Conservation (phyloP, 2,329 filamentous ascomycete species). For the Penicillium italicum region DNA sequence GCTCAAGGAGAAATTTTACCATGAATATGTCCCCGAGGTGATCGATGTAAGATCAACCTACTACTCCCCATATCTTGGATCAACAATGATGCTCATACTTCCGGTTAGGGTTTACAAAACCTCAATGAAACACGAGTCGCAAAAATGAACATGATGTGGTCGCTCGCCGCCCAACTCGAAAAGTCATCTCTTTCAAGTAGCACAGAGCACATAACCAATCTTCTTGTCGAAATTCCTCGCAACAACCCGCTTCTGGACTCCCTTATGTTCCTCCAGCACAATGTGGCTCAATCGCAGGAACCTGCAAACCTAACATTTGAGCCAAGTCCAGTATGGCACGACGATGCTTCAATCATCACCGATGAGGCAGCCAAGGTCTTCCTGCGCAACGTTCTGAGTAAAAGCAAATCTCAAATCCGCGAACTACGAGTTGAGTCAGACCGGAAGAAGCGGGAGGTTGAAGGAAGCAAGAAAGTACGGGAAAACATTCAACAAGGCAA, state of each 20-base stretch:
- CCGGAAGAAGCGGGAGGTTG: slow-evolving; percentile 80
- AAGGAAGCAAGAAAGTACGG: slow-evolving; percentile 68
- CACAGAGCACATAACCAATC: slow-evolving; percentile 65
- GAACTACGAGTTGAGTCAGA: slow-evolving; percentile 81
- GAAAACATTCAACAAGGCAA: slow-evolving; percentile 75
- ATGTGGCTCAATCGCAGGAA: slow-evolving; percentile 76
- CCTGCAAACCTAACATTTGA: slow-evolving; percentile 83
- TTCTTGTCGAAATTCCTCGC: slow-evolving; percentile 75
- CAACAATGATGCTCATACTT: slow-evolving; percentile 5
- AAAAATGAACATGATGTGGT: slow-evolving; percentile 84
- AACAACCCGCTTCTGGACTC: slow-evolving; percentile 89
- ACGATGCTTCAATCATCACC: slow-evolving; percentile 79
- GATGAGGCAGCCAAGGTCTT: slow-evolving; percentile 88
- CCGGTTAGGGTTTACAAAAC: slow-evolving; percentile 67
- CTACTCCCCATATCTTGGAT: neutral
- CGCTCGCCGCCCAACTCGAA: slow-evolving; percentile 73
- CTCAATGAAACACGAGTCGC: slow-evolving; percentile 82
- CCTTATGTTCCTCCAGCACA: slow-evolving; percentile 97
- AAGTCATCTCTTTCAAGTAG: slow-evolving; percentile 72
- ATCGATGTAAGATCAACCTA: slow-evolving; percentile 63
- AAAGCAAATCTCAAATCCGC: slow-evolving; percentile 79
- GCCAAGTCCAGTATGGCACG: slow-evolving; percentile 94
- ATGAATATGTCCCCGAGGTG: slow-evolving; percentile 92
- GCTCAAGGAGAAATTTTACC: slow-evolving; percentile 94
- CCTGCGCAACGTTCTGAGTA: slow-evolving; percentile 83